A percentile compares a stretch with the other conserved stretches of the same genome.
Evolutionary conservation across 2,329 filamentous ascomycete species (phyloP).

Genomic region (Helotiales sp.): DNA sequence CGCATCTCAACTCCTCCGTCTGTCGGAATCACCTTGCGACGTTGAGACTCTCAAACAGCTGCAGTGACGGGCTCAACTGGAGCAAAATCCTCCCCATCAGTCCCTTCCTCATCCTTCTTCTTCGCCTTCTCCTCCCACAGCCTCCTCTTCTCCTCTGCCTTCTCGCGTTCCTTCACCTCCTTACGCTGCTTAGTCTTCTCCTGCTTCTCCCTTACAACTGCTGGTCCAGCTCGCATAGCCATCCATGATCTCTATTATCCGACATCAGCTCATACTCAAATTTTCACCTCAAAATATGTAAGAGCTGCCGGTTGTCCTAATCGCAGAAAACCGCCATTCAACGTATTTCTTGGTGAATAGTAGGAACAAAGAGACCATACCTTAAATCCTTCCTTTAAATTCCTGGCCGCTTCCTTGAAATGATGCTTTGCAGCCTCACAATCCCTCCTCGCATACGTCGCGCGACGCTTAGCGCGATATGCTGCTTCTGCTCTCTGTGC

Average conservation of each 20-base stretch:
- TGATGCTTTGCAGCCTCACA: constrained; percentile 24
- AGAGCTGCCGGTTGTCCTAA: background rate
- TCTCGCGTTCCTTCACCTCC: constrained; percentile 32
- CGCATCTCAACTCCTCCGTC: too few relatives aligned
- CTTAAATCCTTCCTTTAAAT: constrained; percentile 12
- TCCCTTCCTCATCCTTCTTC: constrained; percentile 35
- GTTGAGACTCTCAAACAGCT: constrained; percentile 4
- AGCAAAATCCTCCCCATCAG: constrained; percentile 5
- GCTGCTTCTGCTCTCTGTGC: constrained; percentile 28
- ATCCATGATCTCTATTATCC: constrained; percentile 3
- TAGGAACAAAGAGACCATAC: background rate
- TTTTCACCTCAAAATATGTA: background rate
- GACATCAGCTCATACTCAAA: background rate
- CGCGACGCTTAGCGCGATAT: constrained; percentile 27
- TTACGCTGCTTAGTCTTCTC: constrained; percentile 36
- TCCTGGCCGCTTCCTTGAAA: constrained; percentile 15
- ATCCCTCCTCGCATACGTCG: constrained; percentile 21
- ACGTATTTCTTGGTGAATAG: background rate
- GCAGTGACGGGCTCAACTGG: background rate
- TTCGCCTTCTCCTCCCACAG: constrained; percentile 32
- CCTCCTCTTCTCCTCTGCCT: constrained; percentile 28
- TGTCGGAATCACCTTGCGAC: too few relatives aligned
- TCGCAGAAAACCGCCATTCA: background rate
- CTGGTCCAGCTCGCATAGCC: constrained; percentile 19
- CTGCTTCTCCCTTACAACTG: constrained; percentile 41